Evolutionary conservation across 2,329 filamentous ascomycete species (phyloP).

Genomic region (Arthroderma sp.): DNA sequence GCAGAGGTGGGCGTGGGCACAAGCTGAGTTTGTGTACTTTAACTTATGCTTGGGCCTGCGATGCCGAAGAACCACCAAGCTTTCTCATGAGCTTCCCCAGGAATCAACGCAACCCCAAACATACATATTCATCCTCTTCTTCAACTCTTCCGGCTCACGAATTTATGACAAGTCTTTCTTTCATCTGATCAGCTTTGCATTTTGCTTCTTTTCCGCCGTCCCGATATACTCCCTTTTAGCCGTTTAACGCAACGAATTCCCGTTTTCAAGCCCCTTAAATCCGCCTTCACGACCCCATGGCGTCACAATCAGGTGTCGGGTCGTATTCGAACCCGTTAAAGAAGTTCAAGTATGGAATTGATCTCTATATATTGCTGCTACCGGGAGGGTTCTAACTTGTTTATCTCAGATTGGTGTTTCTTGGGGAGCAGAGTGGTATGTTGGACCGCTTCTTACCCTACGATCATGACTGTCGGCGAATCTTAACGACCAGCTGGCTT

Average conservation of each 20-base stretch:
- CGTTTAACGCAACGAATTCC: neutral
- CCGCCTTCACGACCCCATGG: slow-evolving; percentile 47
- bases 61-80: no score
- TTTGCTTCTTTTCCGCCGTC: neutral
- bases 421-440: slow-evolving; percentile 96
- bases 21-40: no score
- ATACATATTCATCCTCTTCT: no score
- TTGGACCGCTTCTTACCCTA: neutral
- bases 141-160: neutral
- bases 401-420: slow-evolving; percentile 67
- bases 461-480: neutral
- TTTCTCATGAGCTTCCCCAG: no score
- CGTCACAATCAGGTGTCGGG: slow-evolving; percentile 56
- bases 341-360: slow-evolving; percentile 80
- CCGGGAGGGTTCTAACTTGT: neutral
- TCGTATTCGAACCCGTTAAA: slow-evolving; percentile 98
- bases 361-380: neutral
- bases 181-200: neutral
- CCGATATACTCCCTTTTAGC: neutral
- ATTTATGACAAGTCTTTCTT: slow-evolving; percentile 1
- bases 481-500: slow-evolving; percentile 4
- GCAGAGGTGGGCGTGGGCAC: no score
- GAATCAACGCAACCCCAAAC: no score
- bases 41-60: no score
- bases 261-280: neutral